Evolutionary conservation across 1,139 yeast genomes (phyloP), one percentile per base, ranked within the genome.

Genomic region (Debaryomyces psychrophilus): DNA sequence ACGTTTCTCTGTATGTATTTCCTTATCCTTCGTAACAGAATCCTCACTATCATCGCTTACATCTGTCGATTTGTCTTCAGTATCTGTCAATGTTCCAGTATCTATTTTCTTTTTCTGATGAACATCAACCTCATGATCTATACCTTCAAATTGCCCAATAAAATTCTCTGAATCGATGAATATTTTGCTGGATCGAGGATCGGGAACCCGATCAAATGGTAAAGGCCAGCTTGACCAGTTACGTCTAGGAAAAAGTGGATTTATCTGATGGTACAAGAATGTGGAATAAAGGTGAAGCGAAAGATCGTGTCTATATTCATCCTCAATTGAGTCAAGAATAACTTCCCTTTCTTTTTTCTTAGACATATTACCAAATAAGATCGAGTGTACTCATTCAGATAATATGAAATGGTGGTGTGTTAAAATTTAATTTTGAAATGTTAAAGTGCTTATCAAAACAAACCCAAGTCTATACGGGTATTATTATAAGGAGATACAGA

Each of bases 221-320:
- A 70, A 50, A 0, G 85, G 85, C 85, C 85, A 82, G 1, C 64
- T 51, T 1, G 74, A 46, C 77, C 83, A 81, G 2, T 47, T 44
- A 4, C 51, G 44, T 1, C 48, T 40, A 2, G 85, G 84, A 46
- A 68, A 67, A 8, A 39, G 25, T 0, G 74, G 73, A 45, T 74
- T 66, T n/a, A 68, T 53, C 17, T 65, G 57, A 40, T 69, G 76
- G 2, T 77, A 56, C 23, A 82, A 61, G 41, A 69, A 64, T 0
- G 77, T 50, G 9, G 81, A 70, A 56, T 81, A 82, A 5, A 83
- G 60, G 60, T 83, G 88, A 1, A 78, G 49, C 0, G 79, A 77
- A 28, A 82, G 61, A 57, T 83, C 86, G 11, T 58, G 59, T 9
- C 77, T 60, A 47, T 70, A 76, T 3, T 73, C 76, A 2, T 64